A percentile compares a stretch with the other conserved stretches of the same genome.
phyloP scores from a whole-genome alignment of 2,329 filamentous ascomycete genomes.

The Colletotrichum sp. region DNA sequence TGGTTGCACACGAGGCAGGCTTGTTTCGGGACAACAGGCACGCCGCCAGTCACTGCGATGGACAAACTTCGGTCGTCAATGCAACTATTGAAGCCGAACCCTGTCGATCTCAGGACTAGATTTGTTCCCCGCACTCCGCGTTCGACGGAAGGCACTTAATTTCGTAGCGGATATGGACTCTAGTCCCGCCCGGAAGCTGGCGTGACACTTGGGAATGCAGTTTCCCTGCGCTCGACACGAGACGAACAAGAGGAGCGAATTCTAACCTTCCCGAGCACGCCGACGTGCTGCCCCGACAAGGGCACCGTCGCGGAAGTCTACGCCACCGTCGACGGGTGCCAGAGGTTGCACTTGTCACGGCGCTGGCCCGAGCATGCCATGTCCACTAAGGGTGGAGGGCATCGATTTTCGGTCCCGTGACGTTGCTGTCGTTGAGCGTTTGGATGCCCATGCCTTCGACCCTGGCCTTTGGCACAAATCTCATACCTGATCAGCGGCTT shows the following conservation, averaged over 20 bases:
- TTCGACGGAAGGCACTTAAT: not conserved
- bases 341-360: not conserved
- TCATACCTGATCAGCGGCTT: not conserved
- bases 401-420: not conserved
- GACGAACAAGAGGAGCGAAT: conserved; percentile 1
- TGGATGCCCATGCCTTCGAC: not conserved
- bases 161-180: not conserved
- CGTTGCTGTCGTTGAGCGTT: not conserved
- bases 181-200: not conserved
- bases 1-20: not conserved
- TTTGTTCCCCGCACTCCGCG: conserved; percentile 1
- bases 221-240: not conserved
- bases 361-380: not conserved
- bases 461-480: not conserved
- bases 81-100: conserved; percentile 4
- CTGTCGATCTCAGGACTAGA: conserved; percentile 9
- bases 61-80: conserved; percentile 4
- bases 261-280: not conserved
- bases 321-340: not conserved
- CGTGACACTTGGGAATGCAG: not conserved
- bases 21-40: not conserved
- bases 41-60: not conserved
- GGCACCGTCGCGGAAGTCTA: not conserved
- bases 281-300: not conserved
- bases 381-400: not conserved